Evolutionary conservation across 495 filamentous ascomycete genomes (phyloP).

Genomic region (Tricharina praecox): DNA sequence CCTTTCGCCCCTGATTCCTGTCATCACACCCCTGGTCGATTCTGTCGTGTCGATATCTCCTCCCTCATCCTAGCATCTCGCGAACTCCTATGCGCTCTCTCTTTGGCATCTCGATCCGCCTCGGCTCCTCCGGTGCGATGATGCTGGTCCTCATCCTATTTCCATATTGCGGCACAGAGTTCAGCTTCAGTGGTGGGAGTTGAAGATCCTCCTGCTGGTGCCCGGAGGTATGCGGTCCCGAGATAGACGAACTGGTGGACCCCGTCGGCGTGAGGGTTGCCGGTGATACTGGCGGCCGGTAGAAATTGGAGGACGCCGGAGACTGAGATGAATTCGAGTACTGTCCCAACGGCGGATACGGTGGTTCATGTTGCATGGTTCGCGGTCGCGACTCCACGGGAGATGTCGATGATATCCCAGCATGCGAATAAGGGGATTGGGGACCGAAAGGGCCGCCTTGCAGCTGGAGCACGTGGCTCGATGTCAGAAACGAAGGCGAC

Average conservation of each 20-base stretch:
- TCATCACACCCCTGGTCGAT: background rate
- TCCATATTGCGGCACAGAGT: constrained; percentile 9
- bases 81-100: constrained; percentile 25
- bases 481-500: constrained; percentile 19
- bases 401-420: constrained; percentile 13
- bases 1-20: background rate
- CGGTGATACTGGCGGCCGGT: constrained; percentile 17
- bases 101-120: constrained; percentile 16
- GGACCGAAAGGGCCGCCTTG: constrained; percentile 23
- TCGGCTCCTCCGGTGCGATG: constrained; percentile 9
- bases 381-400: constrained; percentile 25
- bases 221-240: constrained; percentile 11
- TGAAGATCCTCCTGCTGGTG: constrained; percentile 20
- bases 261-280: constrained; percentile 3
- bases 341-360: constrained; percentile 24
- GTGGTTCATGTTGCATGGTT: constrained; percentile 21
- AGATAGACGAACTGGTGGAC: background rate
- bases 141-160: constrained; percentile 8
- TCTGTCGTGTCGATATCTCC: background rate
- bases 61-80: constrained; percentile 25
- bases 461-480: constrained; percentile 18
- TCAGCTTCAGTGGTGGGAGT: constrained; percentile 20
- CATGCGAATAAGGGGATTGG: constrained; percentile 23
- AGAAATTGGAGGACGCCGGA: constrained; percentile 16
- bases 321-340: constrained; percentile 18